phyloP scores from a whole-genome alignment of 2,329 filamentous ascomycete species.

The Aureobasidium melanogenum region DNA sequence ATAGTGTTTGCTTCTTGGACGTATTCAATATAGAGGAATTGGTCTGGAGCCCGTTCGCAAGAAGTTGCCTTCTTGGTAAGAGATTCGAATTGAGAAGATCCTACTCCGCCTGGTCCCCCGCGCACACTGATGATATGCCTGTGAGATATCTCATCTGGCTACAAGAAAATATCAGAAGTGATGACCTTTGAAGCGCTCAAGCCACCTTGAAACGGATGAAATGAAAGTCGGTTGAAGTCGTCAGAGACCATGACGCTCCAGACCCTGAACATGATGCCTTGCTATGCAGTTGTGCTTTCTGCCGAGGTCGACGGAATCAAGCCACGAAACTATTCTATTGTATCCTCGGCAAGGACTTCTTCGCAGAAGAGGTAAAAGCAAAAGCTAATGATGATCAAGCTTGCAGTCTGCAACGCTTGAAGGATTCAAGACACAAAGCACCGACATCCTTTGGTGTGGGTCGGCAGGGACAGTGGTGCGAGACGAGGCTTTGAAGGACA shows the following conservation, averaged over 20 bases:
- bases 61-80: no score
- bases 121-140: neutral
- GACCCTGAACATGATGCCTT: neutral
- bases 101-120: no score
- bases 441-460: neutral
- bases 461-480: neutral
- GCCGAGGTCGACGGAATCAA: neutral
- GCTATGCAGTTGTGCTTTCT: neutral
- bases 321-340: neutral
- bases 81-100: no score
- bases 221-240: neutral
- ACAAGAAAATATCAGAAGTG: neutral
- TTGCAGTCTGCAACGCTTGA: neutral
- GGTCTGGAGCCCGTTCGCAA: no score
- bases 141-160: neutral
- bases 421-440: neutral
- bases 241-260: neutral
- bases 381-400: neutral
- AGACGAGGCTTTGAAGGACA: neutral
- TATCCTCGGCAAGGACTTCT: neutral
- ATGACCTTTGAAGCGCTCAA: neutral
- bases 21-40: no score
- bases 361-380: neutral
- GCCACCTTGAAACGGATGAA: neutral
- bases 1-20: neutral